Evolutionary conservation across 345 rosid species (phyloP).

Genomic region (Citrus unshiu): DNA sequence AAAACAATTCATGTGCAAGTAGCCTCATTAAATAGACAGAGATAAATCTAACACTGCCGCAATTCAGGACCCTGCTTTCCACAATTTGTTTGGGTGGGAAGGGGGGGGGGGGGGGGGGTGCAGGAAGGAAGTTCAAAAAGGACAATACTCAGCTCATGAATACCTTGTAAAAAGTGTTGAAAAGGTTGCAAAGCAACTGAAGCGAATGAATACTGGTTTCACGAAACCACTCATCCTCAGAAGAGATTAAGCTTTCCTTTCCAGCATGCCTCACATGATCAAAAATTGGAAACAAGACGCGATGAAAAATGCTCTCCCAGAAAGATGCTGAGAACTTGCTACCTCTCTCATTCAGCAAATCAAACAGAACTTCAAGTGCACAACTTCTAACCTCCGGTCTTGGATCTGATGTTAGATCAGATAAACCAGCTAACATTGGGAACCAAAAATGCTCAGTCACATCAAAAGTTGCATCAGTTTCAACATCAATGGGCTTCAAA

Average conservation of each 20-base stretch:
- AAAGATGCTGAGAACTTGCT: conserved; percentile 76
- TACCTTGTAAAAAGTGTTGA: conserved; percentile 77
- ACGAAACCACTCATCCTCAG: conserved; percentile 78
- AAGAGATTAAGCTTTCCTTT: conserved; percentile 61
- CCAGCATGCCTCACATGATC: conserved; percentile 91
- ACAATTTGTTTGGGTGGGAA: too few species aligned
- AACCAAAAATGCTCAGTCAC: conserved; percentile 93
- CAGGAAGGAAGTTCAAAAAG: not conserved
- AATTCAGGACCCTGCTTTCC: not conserved
- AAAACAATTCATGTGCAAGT: not conserved
- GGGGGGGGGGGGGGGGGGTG: too few species aligned
- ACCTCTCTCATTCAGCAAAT: conserved; percentile 89
- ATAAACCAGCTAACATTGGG: conserved; percentile 92
- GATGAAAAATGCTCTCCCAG: conserved; percentile 95
- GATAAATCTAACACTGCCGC: not conserved
- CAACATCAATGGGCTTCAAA: conserved; percentile 57
- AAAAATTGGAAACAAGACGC: conserved; percentile 88
- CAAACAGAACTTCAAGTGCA: conserved; percentile 89
- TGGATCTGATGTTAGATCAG: conserved; percentile 82
- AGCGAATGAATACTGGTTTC: conserved; percentile 91
- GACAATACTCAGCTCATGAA: not conserved
- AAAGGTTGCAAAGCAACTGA: conserved; percentile 91
- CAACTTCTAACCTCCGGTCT: conserved; percentile 88
- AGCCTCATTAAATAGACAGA: not conserved
- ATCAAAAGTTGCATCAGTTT: conserved; percentile 56